Evolutionary conservation across 2,329 filamentous ascomycete genomes (phyloP).

Genomic region (Aspergillus pseudoglaucus): DNA sequence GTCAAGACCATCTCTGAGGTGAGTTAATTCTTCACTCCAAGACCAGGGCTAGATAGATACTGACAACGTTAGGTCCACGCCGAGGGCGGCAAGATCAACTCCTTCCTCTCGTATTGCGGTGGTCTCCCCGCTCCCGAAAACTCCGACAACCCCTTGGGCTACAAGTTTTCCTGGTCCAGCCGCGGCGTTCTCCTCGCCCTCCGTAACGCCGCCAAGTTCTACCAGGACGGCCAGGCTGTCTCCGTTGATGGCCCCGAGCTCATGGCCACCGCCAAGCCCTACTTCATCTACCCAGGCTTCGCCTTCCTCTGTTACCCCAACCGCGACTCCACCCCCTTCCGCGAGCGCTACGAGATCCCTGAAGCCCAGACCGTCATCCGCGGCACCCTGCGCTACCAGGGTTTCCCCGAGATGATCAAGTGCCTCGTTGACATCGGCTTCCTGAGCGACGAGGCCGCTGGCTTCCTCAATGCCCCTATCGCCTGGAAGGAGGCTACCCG

Average conservation of each 20-base stretch:
- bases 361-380: slow-evolving; percentile 83
- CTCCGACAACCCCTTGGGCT: slow-evolving; percentile 84
- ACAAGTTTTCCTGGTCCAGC: slow-evolving; percentile 80
- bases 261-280: slow-evolving; percentile 83
- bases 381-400: slow-evolving; percentile 77
- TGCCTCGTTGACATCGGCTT: slow-evolving; percentile 85
- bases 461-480: slow-evolving; percentile 60
- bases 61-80: slow-evolving; percentile 61
- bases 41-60: too few species aligned
- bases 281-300: slow-evolving; percentile 83
- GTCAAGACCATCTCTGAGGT: slow-evolving; percentile 68
- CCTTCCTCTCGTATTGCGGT: slow-evolving; percentile 78
- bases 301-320: slow-evolving; percentile 91
- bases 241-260: slow-evolving; percentile 61
- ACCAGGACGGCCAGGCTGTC: slow-evolving; percentile 69
- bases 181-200: slow-evolving; percentile 84
- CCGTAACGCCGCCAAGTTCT: slow-evolving; percentile 77
- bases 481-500: slow-evolving; percentile 81
- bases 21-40: neutral
- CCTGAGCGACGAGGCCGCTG: slow-evolving; percentile 63
- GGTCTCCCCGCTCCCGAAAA: slow-evolving; percentile 66
- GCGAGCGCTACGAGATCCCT: slow-evolving; percentile 82
- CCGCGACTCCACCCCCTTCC: slow-evolving; percentile 81
- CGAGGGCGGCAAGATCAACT: slow-evolving; percentile 44
- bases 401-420: slow-evolving; percentile 87